Base-by-base conservation (phyloP, 306 rosid genomes). In the Prosopis cineraria region DNA sequence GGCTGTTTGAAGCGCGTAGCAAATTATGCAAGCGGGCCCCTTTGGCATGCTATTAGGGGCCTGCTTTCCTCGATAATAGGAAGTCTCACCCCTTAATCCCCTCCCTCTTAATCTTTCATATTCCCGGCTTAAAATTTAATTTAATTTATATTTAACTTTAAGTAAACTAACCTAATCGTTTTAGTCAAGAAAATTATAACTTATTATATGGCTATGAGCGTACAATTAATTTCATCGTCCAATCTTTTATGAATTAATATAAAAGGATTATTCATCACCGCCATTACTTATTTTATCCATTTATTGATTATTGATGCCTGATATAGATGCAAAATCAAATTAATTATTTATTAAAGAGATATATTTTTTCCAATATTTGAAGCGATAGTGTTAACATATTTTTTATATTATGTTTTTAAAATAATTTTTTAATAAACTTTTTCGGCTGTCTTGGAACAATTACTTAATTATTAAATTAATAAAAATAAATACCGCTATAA, bases 51-150 rank as follows among this genome's bases (percentile, higher is more conserved):
- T 27, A 53, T 37, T 67, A 36, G 55, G 68, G 75, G 59, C 68
- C 68, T 40, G 9, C 20, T 68, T 68, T 41, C 74, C 75, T 48
- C 59, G 40, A 56, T 68, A 68, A 55, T 40, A 67, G 68, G 68
- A 77, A 27, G 39, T 52, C 33, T 53, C 20, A 64, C 0, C 3
- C 41, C 25, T 68, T 53, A n/a, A n/a, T n/a, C n/a, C 45, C 9
- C 34, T 30, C 30, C 31, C 68, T 12, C 4, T 25, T 6, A 24
- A 24, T 16, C 27, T 16, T 44, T 25, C 33, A 11, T 0, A 41
- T 44, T 33, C 20, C 37, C 19, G 29, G 24, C 39, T 27, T 13
- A 41, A 68, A 68, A 0, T 12, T 68, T n/a, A n/a, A n/a, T n/a
- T n/a, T n/a, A n/a, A n/a, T n/a, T n/a, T n/a, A n/a, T n/a, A n/a